Evolutionary conservation across 441 rosid genomes (phyloP), one percentile per base, ranked within the genome.

Genomic region (Populus hybrid): DNA sequence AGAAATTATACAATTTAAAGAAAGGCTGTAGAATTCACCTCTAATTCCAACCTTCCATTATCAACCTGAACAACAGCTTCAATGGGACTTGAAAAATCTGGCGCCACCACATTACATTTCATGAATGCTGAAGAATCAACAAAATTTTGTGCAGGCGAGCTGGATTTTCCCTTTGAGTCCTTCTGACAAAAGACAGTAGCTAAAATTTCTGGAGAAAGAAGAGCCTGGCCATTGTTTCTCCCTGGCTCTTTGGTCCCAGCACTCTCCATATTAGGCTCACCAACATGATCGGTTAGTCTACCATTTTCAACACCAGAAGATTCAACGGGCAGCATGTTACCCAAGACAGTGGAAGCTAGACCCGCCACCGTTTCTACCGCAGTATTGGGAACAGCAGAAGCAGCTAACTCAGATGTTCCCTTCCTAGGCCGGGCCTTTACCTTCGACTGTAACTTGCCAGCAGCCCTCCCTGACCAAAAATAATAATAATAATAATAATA

Each of bases 1-100:
- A 80, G 71, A 79, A 69, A 70, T 42, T 64, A 38, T 26, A 66
- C 21, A 77, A 73, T n/a, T 28, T 24, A 36, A 5, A 28, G 5
- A 73, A 74, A 75, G 57, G 6, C 6, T 59, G 38, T 26, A 70
- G 61, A 78, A 78, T 79, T 84, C 80, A 86, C 89, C 87, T 78
- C 82, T 34, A 83, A 77, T 81, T 83, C 79, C 74, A 75, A 77
- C 76, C 74, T 78, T 74, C 75, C 81, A 64, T 57, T 73, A 73
- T 82, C 83, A 75, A 69, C 75, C 69, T 73, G 76, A 80, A 77
- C 46, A 64, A 28, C 77, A 42, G 72, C 71, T 75, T 66, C 72
- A 26, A 72, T 57, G 50, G 74, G 70, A 57, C 36, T 76, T 61
- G 67, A 75, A 35, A 71, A 40, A 78, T 79, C 80, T 77, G 24